Evolutionary conservation across 2,329 filamentous ascomycete genomes (phyloP), one percentile per base, ranked within the genome.

Genomic region (Fusarium dlaminii): DNA sequence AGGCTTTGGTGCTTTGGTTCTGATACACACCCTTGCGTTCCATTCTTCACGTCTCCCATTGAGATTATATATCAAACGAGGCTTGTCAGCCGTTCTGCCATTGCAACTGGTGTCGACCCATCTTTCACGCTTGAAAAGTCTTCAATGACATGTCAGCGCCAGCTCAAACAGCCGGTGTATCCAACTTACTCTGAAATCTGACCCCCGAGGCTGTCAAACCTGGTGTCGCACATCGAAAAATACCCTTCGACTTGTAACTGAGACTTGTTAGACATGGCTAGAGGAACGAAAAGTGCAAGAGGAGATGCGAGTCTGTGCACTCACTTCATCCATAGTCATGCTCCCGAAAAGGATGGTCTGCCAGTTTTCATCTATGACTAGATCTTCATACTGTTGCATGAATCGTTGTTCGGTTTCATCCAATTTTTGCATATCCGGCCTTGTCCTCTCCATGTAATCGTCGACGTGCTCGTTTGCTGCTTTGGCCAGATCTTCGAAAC

Each of bases 281-380:
- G 14, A 54, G 24, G 14, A 37, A 54, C 32, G 18, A 39, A 54
- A 17, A 43, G 24, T 27, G 29, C 20, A 24, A 20, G 17, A 32
- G 32, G 4, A 20, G 10, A 24, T 37, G 15, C 15, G 18, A n/a
- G 18, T 57, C 32, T 40, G 13, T 10, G 34, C 5, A 58, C 68
- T 60, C 54, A 77, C 80, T 62, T 82, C 80, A n/a, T 81, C 78
- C 61, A 80, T 80, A 10, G 79, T 81, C 42, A 80, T 36, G 22
- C 76, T 78, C n/a, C 69, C 65, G 24, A 81, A 81, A 4, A 81
- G 48, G 4, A 77, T 57, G 10, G 46, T 65, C 54, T 82, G 80
- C 80, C 80, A 82, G 34, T 77, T 70, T 24, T 81, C 79, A n/a
- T 81, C 80, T 13, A 78, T 58, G 11, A 75, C 40, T 15, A 81